Percentiles rank a stretch among this genome's conserved stretches.
phyloP scores from a whole-genome alignment of 2,329 filamentous ascomycete species.

The Hypoxylon sp. region DNA sequence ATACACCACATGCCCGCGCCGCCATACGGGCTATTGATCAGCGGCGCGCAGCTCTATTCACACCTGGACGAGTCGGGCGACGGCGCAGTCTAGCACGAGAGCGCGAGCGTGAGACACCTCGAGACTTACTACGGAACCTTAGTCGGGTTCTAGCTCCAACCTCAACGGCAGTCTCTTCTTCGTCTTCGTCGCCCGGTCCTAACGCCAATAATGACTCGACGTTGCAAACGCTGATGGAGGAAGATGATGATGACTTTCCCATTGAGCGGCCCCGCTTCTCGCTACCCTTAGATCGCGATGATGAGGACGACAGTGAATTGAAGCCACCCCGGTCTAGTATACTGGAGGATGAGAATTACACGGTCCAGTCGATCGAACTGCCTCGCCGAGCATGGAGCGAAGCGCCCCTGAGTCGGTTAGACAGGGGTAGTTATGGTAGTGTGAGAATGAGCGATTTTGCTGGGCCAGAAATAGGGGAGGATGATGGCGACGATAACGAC shows the following conservation, averaged over 20 bases:
- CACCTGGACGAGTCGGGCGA: conserved; percentile 68
- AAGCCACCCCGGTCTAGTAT: conserved; percentile 68
- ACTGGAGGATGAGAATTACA: conserved; percentile 72
- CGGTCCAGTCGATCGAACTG: conserved; percentile 72
- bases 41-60: conserved; percentile 71
- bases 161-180: conserved; percentile 62
- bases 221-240: conserved; percentile 51
- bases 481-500: conserved; percentile 62
- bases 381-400: conserved; percentile 68
- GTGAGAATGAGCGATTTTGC: conserved; percentile 67
- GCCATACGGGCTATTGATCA: conserved; percentile 71
- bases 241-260: conserved; percentile 65
- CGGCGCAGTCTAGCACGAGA: conserved; percentile 69
- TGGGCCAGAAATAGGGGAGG: conserved; percentile 56
- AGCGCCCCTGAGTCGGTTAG: conserved; percentile 61
- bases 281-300: conserved; percentile 65
- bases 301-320: conserved; percentile 64
- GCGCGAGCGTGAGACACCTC: conserved; percentile 58
- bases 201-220: conserved; percentile 44
- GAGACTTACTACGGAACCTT: conserved; percentile 62
- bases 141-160: conserved; percentile 67
- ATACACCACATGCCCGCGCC: conserved; percentile 74
- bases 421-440: conserved; percentile 65
- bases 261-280: conserved; percentile 69
- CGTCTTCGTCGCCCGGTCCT: conserved; percentile 58